These are phyloP conservation scores for Glycine latifolia DNA, from an alignment of 306 rosid species.

Conservation along the genomic window DNA sequence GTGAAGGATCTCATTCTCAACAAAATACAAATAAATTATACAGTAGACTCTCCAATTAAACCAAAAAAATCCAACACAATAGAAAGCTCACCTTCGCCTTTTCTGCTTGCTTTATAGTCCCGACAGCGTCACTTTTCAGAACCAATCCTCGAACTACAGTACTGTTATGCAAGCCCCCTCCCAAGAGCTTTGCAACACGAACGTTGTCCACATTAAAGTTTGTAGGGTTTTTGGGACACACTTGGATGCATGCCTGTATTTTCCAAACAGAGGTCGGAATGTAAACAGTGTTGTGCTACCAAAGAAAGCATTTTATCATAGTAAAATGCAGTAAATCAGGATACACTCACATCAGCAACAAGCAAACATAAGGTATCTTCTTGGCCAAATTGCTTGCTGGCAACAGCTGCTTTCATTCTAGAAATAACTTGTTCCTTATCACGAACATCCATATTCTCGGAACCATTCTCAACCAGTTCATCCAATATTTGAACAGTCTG, in stretches of 20 bases:
- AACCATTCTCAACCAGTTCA: constrained; percentile 79
- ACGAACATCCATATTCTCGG: constrained; percentile 93
- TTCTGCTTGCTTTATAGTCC: constrained; percentile 71
- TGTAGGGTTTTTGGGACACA: constrained; percentile 89
- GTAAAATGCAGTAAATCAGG: constrained; percentile 30
- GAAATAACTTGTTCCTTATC: constrained; percentile 78
- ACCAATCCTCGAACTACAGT: constrained; percentile 85
- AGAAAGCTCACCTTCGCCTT: constrained; percentile 79
- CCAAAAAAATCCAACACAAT: constrained; percentile 11
- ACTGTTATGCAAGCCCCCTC: constrained; percentile 91
- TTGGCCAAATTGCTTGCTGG: constrained; percentile 97
- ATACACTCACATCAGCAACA: constrained; percentile 77
- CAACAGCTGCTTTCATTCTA: constrained; percentile 92
- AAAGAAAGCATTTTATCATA: constrained; percentile 16
- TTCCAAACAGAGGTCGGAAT: constrained; percentile 35
- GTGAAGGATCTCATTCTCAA: constrained; percentile 21
- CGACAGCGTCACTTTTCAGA: constrained; percentile 82
- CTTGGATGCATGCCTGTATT: constrained; percentile 91
- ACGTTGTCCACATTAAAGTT: constrained; percentile 95
- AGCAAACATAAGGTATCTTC: constrained; percentile 87
- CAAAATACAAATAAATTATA: background rate
- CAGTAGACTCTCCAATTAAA: background rate
- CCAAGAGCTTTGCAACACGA: constrained; percentile 88
- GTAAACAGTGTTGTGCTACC: background rate
- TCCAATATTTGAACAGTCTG: constrained; percentile 77